Evolutionary conservation across 495 filamentous ascomycete genomes (phyloP), one percentile per base, ranked within the genome.

Genomic region (Paragyromitra xinjiangensis): DNA sequence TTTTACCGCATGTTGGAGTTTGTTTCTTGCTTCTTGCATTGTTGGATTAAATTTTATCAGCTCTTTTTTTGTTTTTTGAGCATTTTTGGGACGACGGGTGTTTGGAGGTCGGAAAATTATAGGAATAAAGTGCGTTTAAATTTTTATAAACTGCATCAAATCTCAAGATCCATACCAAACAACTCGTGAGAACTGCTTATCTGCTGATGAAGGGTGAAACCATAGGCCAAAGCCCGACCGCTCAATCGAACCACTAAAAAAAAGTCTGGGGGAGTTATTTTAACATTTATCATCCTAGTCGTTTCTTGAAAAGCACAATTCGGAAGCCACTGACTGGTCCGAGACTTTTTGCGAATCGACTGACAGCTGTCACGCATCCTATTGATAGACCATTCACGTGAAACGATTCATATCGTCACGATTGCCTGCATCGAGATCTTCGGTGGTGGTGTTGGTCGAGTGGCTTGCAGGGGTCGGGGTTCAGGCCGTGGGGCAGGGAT

Each of bases 311-410:
- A 48, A 48, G 1, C 11, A 5, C 44, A 3, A 3, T 34, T 34
- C 29, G 29, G 29, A 34, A 3, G 51, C 63, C 56, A 71, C 24
- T 22, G 42, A 42, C 44, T 71, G 45, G 69, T 48, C 24, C 42
- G 55, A 53, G 69, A 9, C 3, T 34, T 34, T 34, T 61, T 16
- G 26, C 24, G n/a, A 11, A 42, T 65, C 51, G 48, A 51, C 26
- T 64, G 68, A 71, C 67, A 75, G 58, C 68, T 71, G 73, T 64
- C 66, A 75, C 39, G 22, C 61, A 48, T 34, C 56, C 37, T 59
- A 61, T 40, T 37, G 29, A 61, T 19, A 39, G 45, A 34, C n/a
- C 62, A 29, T 9, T 58, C 9, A 58, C 53, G 26, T 62, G n/a
- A 39, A 37, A 51, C 45, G 14, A 50, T 37, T 4, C 12, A n/a